Percentiles rank a stretch among this genome's conserved stretches.
Conservation (phyloP, 2,329 filamentous ascomycete species). For the Curvularia sp. region DNA sequence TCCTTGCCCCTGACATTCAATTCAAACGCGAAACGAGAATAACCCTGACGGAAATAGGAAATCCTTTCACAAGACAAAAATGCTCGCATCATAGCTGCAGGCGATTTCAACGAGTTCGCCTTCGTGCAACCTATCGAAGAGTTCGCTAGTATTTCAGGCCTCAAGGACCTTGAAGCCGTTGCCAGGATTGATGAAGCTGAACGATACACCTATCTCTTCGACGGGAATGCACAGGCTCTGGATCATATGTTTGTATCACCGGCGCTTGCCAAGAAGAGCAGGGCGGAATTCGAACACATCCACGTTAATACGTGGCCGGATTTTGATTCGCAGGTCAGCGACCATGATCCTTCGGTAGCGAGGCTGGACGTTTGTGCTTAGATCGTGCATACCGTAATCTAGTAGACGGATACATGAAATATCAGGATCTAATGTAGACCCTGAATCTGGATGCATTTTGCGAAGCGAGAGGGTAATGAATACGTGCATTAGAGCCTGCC, state of each 20-base stretch:
- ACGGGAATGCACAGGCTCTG: constrained; percentile 72
- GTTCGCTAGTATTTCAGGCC: constrained; percentile 62
- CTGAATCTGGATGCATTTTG: constrained; percentile 1
- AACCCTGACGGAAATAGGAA: constrained; percentile 38
- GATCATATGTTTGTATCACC: constrained; percentile 74
- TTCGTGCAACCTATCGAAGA: constrained; percentile 66
- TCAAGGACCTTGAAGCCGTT: constrained; percentile 69
- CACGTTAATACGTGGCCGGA: constrained; percentile 74
- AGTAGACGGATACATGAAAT: constrained; percentile 11
- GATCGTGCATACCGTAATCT: constrained; percentile 5
- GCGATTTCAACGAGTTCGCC: constrained; percentile 77
- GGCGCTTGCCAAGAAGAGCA: constrained; percentile 50
- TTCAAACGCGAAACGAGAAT: not conserved
- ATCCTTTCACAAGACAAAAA: constrained; percentile 64
- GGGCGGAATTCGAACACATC: constrained; percentile 67
- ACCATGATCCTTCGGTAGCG: constrained; percentile 74
- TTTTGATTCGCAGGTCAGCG: constrained; percentile 64
- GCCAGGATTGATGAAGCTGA: constrained; percentile 61
- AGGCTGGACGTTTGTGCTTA: constrained; percentile 65
- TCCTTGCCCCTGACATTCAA: not conserved
- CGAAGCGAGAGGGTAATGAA: constrained; percentile 5
- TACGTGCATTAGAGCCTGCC: not conserved
- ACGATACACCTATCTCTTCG: constrained; percentile 74
- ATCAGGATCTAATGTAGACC: constrained; percentile 4
- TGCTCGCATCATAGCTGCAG: constrained; percentile 66